These are phyloP conservation scores for Xylaria intraflava DNA, from an alignment of 495 filamentous ascomycete genomes.

Conservation along the genomic window DNA sequence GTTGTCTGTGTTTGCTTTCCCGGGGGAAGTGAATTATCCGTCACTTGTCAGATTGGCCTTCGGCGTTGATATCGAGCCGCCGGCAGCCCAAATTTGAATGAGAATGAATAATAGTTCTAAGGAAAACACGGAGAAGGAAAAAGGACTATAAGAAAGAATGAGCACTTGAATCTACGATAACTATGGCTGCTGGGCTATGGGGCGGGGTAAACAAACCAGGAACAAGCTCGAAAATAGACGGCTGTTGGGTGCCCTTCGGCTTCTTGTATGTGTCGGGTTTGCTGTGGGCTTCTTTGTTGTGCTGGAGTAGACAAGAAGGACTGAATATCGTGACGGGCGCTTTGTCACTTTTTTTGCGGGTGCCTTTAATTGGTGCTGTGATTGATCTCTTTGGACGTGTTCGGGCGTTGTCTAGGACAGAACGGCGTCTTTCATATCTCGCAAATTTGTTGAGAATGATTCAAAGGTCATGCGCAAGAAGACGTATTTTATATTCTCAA, in stretches of 20 bases:
- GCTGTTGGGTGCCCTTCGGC: constrained; percentile 11
- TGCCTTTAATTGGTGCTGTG: constrained; percentile 10
- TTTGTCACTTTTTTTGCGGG: constrained; percentile 23
- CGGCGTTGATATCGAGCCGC: constrained; percentile 24
- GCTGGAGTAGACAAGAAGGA: neutral
- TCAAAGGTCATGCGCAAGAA: neutral
- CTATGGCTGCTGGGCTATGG: constrained; percentile 19
- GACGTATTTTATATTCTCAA: neutral
- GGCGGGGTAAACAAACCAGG: constrained; percentile 8
- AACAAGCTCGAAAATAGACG: constrained; percentile 17
- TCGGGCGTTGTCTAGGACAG: constrained; percentile 19
- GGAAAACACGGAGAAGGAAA: constrained; percentile 3
- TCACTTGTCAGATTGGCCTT: constrained; percentile 8
- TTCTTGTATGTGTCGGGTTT: constrained; percentile 26
- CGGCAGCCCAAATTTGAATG: constrained; percentile 19
- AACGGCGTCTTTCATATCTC: constrained; percentile 21
- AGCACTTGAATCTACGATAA: constrained; percentile 22
- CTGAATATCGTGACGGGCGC: constrained; percentile 13
- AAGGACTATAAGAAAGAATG: constrained; percentile 17
- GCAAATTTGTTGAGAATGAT: constrained; percentile 12
- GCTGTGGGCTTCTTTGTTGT: constrained; percentile 17
- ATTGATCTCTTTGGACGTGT: constrained; percentile 1
- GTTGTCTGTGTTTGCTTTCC: neutral
- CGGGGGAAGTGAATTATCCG: neutral
- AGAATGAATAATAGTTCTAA: neutral